Evolutionary conservation across 2,329 filamentous ascomycete genomes (phyloP), one percentile per base, ranked within the genome.

Genomic region (Fonsecaea erecta): DNA sequence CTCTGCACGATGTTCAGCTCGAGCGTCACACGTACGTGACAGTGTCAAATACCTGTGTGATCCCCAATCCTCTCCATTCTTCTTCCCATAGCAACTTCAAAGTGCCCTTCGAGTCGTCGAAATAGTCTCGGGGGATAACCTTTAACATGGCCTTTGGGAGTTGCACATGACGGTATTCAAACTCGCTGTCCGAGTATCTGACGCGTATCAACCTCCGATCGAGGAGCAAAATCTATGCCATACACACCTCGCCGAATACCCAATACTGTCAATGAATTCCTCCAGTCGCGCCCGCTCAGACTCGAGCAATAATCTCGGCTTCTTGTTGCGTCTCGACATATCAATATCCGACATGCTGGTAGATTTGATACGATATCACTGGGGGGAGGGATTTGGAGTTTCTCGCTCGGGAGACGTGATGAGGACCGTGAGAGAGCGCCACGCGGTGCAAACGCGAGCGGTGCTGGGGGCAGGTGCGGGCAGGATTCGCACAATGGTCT

Each of bases 141-240:
- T 98, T 98, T 70, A 99, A 88, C 95, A 99, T 99, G 72, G 92
- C 89, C 81, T 99, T 99, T 51, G 95, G 95, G 32, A 99, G 87
- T 79, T 97, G 93, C 64, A 99, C 95, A 79, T 99, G 95, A 70
- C 95, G 91, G 81, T 99, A 99, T 81, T 99, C 95, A 79, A 89
- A 97, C 78, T 95, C 87, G 79, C 87, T 89, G 75, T 99, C 95
- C 30, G 90, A 93, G 78, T 99, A 99, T 78, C 95, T 98, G 57
- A 24, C 14, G 12, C 43, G 21, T 54, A 46, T 69, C 30, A 69
- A 57, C 51, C 12, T 14, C 34, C 16, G 24, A 62, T 35, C 37
- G 7, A 21, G 1, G 12, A 48, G 21, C 9, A 21, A 16, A 12
- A 16, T 37, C 52, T n/a, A 11, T 32, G 21, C 6, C 24, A 60